Evolutionary conservation across 106 monocot species (phyloP).

Genomic region (Allium cepa): DNA sequence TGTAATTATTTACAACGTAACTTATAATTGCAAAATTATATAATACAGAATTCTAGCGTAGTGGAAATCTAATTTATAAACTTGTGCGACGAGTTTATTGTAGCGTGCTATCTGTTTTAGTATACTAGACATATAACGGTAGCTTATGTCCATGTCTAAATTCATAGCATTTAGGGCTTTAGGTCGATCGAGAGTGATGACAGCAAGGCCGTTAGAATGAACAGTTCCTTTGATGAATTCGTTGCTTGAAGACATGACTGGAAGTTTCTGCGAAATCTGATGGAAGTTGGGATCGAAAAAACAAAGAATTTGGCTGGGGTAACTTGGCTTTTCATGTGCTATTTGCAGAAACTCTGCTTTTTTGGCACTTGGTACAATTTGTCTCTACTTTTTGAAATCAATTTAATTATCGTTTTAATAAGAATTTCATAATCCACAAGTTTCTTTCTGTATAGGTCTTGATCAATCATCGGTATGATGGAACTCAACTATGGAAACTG

Average conservation of each 20-base stretch:
- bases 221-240: conserved; percentile 78
- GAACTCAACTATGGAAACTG: conserved; percentile 65
- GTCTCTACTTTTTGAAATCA: conserved; percentile 6
- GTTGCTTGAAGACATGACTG: too few relatives aligned
- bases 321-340: conserved; percentile 65
- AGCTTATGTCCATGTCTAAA: conserved; percentile 3
- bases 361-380: conserved; percentile 61
- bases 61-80: too few relatives aligned
- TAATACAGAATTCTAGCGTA: too few relatives aligned
- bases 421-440: neutral
- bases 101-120: too few relatives aligned
- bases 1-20: too few relatives aligned
- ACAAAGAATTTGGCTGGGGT: conserved; percentile 42
- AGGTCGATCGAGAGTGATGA: conserved; percentile 94
- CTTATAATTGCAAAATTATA: too few relatives aligned
- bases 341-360: conserved; percentile 95
- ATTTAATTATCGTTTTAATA: neutral
- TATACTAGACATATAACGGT: too few relatives aligned
- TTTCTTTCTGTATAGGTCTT: conserved; percentile 47
- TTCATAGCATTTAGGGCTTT: conserved; percentile 96
- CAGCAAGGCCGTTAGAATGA: conserved; percentile 79
- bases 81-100: too few relatives aligned
- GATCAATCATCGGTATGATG: conserved; percentile 94
- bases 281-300: neutral
- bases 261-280: too few relatives aligned